Evolutionary conservation across 805 yeast species (phyloP).

Genomic region (Ogataea degrootiae): DNA sequence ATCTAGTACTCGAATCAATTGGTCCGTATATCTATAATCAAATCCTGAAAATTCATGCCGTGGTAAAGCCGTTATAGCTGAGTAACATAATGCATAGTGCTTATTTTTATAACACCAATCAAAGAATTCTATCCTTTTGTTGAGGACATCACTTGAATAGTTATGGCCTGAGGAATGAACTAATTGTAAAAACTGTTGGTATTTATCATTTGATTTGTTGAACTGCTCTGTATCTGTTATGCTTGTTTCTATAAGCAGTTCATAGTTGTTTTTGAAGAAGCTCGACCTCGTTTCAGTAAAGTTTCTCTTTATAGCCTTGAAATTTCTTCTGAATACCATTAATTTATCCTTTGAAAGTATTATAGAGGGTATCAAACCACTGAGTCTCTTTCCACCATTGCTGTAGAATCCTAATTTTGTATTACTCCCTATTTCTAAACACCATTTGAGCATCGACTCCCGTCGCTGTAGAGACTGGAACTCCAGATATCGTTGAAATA

Average conservation of each 20-base stretch:
- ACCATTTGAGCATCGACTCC: constrained; percentile 26
- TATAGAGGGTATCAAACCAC: constrained; percentile 10
- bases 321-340: constrained; percentile 4
- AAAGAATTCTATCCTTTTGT: constrained; percentile 16
- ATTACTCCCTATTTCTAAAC: constrained; percentile 11
- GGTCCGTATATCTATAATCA: constrained; percentile 2
- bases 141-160: constrained; percentile 1
- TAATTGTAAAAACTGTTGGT: not conserved
- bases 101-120: constrained; percentile 19
- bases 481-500: constrained; percentile 25
- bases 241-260: constrained; percentile 11
- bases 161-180: not conserved
- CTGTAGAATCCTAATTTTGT: not conserved
- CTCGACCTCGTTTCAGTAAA: constrained; percentile 18
- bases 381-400: constrained; percentile 3
- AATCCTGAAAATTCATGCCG: constrained; percentile 12
- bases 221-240: not conserved
- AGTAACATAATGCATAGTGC: constrained; percentile 11
- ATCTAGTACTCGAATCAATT: constrained; percentile 19
- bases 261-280: constrained; percentile 24
- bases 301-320: constrained; percentile 14
- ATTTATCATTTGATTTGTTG: constrained; percentile 3
- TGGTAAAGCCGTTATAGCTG: constrained; percentile 4
- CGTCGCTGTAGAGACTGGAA: constrained; percentile 19
- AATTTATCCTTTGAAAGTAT: constrained; percentile 4